Evolutionary conservation across 257 asterid genomes (phyloP).

Genomic region (Parsonsia alboflavescens): DNA sequence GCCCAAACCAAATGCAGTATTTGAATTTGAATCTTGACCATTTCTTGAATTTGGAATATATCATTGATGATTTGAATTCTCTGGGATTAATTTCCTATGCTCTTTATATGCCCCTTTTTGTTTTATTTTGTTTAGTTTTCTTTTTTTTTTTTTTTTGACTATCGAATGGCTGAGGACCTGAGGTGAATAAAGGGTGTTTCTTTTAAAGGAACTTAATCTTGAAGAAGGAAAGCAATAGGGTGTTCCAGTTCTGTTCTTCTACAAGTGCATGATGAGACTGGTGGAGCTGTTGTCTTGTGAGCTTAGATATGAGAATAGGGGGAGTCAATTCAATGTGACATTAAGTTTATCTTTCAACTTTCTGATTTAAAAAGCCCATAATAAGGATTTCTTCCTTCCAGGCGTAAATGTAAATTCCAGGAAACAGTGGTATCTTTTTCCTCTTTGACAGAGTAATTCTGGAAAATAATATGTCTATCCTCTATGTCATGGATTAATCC

Average conservation of each 20-base stretch:
- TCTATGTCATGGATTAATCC: neutral
- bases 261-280: neutral
- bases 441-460: neutral
- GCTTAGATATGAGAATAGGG: neutral
- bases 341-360: neutral
- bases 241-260: neutral
- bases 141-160: neutral
- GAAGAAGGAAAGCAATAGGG: neutral
- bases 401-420: neutral
- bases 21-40: neutral
- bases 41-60: neutral
- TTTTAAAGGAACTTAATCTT: neutral
- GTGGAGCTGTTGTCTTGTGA: neutral
- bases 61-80: neutral
- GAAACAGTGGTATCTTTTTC: neutral
- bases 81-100: neutral
- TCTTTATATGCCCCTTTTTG: neutral
- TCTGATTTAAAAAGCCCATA: neutral
- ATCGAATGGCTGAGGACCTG: neutral
- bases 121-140: neutral
- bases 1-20: constrained; percentile 12
- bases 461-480: neutral
- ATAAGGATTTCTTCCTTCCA: neutral
- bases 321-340: neutral
- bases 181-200: neutral